A percentile compares a stretch with the other conserved stretches of the same genome.
phyloP scores from a whole-genome alignment of 768 basidiomycete genomes.

The Cystobasidium onofrii region DNA sequence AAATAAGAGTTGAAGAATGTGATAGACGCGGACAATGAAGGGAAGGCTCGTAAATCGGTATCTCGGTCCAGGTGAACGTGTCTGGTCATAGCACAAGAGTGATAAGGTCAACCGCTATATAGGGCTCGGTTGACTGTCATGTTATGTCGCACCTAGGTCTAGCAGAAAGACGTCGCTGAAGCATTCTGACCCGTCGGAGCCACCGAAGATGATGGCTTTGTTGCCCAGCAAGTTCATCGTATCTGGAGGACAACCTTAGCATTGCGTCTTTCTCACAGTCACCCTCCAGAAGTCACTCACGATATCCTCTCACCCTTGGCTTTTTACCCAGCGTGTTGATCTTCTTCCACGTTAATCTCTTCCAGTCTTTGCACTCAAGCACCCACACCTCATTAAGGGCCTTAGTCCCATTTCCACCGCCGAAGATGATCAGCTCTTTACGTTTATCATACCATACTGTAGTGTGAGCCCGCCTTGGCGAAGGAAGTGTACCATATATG shows the following conservation, averaged over 20 bases:
- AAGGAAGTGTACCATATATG: conserved; percentile 15
- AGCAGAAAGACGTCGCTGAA: conserved; percentile 83
- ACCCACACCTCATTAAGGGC: conserved; percentile 21
- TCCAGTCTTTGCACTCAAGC: conserved; percentile 4
- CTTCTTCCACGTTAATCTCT: neutral
- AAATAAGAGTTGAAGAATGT: conserved; percentile 81
- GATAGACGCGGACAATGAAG: conserved; percentile 50
- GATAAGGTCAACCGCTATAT: no score
- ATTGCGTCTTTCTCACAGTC: neutral
- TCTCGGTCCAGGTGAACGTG: conserved; percentile 45
- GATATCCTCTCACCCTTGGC: conserved; percentile 23
- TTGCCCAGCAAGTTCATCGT: conserved; percentile 63
- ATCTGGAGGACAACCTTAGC: conserved; percentile 53
- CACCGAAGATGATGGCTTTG: conserved; percentile 80
- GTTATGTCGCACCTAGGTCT: conserved; percentile 77
- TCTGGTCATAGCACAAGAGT: conserved; percentile 36
- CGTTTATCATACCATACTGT: conserved; percentile 21
- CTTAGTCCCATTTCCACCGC: conserved; percentile 32
- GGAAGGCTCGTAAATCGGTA: conserved; percentile 52
- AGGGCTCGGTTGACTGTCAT: no score
- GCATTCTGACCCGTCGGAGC: conserved; percentile 79
- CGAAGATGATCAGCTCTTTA: conserved; percentile 27
- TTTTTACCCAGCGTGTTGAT: conserved; percentile 13
- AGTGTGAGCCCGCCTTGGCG: conserved; percentile 32
- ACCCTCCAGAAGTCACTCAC: neutral